Evolutionary conservation across 106 monocot species (phyloP).

Genomic region (Xerophyta viscosa): DNA sequence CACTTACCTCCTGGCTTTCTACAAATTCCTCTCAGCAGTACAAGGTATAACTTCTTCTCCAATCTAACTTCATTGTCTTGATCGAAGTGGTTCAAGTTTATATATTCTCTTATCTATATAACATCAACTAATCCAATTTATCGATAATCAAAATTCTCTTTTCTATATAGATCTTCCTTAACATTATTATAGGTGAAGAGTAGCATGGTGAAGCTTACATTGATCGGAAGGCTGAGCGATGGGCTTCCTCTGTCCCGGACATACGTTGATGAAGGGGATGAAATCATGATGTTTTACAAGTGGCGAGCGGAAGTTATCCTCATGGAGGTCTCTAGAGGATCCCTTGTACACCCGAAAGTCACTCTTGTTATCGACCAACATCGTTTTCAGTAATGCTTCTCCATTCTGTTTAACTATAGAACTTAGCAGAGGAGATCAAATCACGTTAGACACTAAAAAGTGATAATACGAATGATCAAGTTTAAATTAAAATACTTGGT

Average conservation of each 20-base stretch:
- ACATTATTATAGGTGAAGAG: background rate
- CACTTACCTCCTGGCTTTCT: too few species aligned
- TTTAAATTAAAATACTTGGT: background rate
- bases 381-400: slow-evolving; percentile 1
- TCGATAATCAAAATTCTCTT: too few species aligned
- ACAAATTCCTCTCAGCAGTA: too few species aligned
- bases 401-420: background rate
- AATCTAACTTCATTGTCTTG: background rate
- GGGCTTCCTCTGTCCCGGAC: background rate
- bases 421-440: background rate
- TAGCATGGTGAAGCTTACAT: slow-evolving; percentile 2
- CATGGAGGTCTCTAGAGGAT: background rate
- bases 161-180: background rate
- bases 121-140: too few species aligned
- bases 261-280: background rate
- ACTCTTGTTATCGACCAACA: slow-evolving; percentile 1
- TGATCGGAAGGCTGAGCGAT: slow-evolving; percentile 4
- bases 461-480: background rate
- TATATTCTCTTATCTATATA: too few species aligned
- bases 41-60: background rate
- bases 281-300: background rate
- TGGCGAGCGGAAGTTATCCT: background rate
- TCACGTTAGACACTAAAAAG: too few species aligned
- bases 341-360: background rate
- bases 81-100: too few species aligned